Evolutionary conservation across 176 grass and related monocot genomes (phyloP).

Genomic region (Microstegium vimineum): DNA sequence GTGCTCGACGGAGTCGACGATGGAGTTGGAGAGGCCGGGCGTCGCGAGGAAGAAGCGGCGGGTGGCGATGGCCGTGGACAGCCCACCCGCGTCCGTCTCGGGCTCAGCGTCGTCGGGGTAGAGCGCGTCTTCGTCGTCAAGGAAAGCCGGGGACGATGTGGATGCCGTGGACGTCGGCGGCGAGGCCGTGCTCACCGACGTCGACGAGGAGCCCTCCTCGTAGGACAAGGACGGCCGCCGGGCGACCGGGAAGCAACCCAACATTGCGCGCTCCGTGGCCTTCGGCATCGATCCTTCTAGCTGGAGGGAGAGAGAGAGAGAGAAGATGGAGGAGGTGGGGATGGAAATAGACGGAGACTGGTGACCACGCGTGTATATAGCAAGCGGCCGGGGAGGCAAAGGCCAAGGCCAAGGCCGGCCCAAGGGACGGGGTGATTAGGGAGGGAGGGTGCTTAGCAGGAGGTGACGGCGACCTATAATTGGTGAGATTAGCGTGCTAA

Average conservation of each 20-base stretch:
- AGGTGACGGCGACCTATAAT: conserved; percentile 16
- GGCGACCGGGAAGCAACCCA: conserved; percentile 49
- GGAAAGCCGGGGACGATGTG: conserved; percentile 29
- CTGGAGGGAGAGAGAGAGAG: neutral
- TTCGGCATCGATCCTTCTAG: neutral
- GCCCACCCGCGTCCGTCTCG: conserved; percentile 29
- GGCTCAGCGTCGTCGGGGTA: conserved; percentile 33
- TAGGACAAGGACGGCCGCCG: conserved; percentile 21
- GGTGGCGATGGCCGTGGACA: conserved; percentile 69
- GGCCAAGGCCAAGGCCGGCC: neutral
- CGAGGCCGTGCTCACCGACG: conserved; percentile 29
- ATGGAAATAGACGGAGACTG: conserved; percentile 12
- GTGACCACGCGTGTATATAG: conserved; percentile 25
- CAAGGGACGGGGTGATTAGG: neutral
- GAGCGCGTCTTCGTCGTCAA: conserved; percentile 43
- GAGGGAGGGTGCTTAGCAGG: neutral
- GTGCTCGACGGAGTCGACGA: conserved; percentile 48
- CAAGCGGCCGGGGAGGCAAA: neutral
- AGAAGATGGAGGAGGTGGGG: neutral
- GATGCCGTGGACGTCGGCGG: conserved; percentile 28
- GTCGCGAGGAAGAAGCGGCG: conserved; percentile 56
- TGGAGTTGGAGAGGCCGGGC: conserved; percentile 78
- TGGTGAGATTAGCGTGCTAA: conserved; percentile 6
- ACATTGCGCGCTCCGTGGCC: conserved; percentile 40
- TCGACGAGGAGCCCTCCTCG: conserved; percentile 21